Conservation (phyloP, 2,329 filamentous ascomycete genomes). For the Domatiomyces catenatus region DNA sequence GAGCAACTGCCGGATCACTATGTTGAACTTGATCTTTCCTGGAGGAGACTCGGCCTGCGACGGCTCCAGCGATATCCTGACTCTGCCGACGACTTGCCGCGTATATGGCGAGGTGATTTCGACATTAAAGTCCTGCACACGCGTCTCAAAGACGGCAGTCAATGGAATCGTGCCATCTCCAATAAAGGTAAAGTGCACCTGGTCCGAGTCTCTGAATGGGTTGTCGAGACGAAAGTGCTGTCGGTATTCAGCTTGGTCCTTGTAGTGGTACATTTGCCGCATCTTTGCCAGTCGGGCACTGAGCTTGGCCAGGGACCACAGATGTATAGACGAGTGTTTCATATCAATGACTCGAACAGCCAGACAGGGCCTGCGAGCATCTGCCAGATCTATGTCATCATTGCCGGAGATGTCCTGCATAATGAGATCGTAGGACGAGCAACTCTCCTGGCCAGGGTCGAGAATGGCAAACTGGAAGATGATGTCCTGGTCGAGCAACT, state of each 20-base stretch:
- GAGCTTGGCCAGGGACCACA: conserved; percentile 91
- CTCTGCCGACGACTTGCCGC: conserved; percentile 73
- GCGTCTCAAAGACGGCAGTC: conserved; percentile 80
- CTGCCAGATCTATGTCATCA: conserved; percentile 68
- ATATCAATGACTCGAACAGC: conserved; percentile 85
- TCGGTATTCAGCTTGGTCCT: conserved; percentile 86
- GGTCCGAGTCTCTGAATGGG: conserved; percentile 78
- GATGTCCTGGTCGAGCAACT: conserved; percentile 81
- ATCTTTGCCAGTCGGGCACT: conserved; percentile 75
- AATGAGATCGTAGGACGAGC: conserved; percentile 92
- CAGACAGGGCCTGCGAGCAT: conserved; percentile 74
- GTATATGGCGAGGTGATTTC: conserved; percentile 90
- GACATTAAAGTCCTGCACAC: conserved; percentile 83
- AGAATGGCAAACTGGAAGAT: conserved; percentile 91
- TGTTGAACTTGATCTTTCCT: conserved; percentile 91
- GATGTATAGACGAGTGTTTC: conserved; percentile 65
- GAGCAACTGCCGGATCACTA: conserved; percentile 90
- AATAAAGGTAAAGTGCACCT: conserved; percentile 81
- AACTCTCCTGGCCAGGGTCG: conserved; percentile 72
- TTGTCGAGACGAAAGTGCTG: conserved; percentile 87
- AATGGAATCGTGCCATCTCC: conserved; percentile 88
- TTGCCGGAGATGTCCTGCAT: conserved; percentile 79
- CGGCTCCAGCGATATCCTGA: conserved; percentile 80
- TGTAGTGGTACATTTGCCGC: conserved; percentile 93
- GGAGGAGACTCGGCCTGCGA: conserved; percentile 84